These are phyloP conservation scores for Deakozyma indianensis DNA, from an alignment of 805 yeast genomes.

Conservation along the genomic window DNA sequence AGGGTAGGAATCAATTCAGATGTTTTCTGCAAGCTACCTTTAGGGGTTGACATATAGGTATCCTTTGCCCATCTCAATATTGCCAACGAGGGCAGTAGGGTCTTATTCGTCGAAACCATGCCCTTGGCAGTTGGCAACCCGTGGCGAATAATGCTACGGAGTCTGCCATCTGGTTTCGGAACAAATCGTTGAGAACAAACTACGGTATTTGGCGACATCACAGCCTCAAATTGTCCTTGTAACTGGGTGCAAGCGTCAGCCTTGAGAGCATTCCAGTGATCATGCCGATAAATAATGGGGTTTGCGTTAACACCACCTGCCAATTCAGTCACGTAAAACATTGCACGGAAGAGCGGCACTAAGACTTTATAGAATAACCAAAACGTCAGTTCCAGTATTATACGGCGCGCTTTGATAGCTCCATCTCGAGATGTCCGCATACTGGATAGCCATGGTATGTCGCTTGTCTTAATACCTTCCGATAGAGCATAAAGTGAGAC, in stretches of 20 bases:
- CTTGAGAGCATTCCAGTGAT: constrained; percentile 37
- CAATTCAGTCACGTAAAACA: constrained; percentile 56
- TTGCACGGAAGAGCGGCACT: constrained; percentile 31
- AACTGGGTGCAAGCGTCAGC: constrained; percentile 27
- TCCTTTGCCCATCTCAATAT: not conserved
- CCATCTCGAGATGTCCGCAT: constrained; percentile 28
- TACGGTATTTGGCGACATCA: constrained; percentile 9
- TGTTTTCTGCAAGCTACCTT: constrained; percentile 17
- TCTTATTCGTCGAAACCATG: no score
- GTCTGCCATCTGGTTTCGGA: constrained; percentile 35
- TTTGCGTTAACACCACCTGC: constrained; percentile 12
- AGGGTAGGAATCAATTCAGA: constrained; percentile 31
- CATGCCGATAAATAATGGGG: constrained; percentile 40
- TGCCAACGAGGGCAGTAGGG: not conserved
- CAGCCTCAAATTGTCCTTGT: constrained; percentile 20
- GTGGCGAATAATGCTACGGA: constrained; percentile 7
- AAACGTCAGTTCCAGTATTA: constrained; percentile 29
- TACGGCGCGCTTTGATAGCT: constrained; percentile 21
- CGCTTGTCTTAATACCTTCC: constrained; percentile 26
- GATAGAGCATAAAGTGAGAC: constrained; percentile 22
- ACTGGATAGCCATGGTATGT: constrained; percentile 39
- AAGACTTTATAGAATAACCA: constrained; percentile 47
- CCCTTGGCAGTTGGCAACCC: not conserved
- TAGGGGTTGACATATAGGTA: not conserved
- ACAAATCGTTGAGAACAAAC: constrained; percentile 27